Percentiles rank a stretch among this genome's conserved stretches.
Conservation (phyloP, 805 yeast genomes). For the Candida odintsovae region DNA sequence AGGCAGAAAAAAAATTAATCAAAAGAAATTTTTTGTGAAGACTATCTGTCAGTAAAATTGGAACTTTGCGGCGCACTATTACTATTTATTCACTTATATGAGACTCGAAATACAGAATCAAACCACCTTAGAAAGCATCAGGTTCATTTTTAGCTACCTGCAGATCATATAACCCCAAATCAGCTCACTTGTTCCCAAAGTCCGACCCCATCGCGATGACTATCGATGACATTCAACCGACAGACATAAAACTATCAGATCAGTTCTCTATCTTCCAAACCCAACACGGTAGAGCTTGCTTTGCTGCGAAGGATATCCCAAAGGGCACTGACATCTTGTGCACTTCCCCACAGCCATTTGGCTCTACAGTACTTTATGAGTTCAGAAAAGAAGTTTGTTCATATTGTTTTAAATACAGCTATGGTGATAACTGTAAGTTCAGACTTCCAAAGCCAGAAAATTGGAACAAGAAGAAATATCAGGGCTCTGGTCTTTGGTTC, state of each 20-base stretch:
- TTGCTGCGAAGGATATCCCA: constrained; percentile 36
- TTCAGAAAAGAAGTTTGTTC: constrained; percentile 62
- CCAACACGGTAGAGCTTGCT: constrained; percentile 57
- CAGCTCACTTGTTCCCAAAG: neutral
- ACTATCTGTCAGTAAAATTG: too few relatives aligned
- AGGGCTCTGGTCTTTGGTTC: constrained; percentile 45
- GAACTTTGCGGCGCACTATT: too few relatives aligned
- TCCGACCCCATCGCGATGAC: neutral
- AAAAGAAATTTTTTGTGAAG: too few relatives aligned
- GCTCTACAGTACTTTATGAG: constrained; percentile 42
- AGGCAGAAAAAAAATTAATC: too few relatives aligned
- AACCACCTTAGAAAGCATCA: neutral
- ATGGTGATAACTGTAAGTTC: constrained; percentile 41
- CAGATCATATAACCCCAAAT: neutral
- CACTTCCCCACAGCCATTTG: constrained; percentile 38
- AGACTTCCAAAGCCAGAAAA: constrained; percentile 22
- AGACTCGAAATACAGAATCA: neutral
- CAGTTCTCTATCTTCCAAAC: constrained; percentile 34
- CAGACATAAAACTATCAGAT: constrained; percentile 24
- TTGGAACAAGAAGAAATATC: constrained; percentile 17
- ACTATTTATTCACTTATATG: too few relatives aligned
- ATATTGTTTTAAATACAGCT: constrained; percentile 42
- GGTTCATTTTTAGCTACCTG: neutral
- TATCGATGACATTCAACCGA: constrained; percentile 2
- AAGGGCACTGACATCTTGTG: constrained; percentile 34